These are phyloP conservation scores for Geranomyces variabilis DNA, from an alignment of 192 early-diverging fungal genomes.

Conservation along the genomic window DNA sequence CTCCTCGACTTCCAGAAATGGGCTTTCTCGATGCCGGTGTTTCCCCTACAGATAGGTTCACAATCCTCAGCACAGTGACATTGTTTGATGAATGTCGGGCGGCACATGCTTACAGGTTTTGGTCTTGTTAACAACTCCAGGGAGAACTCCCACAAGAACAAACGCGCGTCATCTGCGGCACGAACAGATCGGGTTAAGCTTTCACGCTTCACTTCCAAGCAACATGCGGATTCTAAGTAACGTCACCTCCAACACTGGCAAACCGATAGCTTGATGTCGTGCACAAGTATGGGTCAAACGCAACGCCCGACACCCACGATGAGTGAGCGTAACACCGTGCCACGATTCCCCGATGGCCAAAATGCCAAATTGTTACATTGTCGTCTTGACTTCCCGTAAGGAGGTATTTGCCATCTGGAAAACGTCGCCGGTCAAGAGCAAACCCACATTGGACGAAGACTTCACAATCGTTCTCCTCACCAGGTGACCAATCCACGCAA, in stretches of 20 bases:
- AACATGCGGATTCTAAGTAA: background rate
- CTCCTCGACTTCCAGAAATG: slow-evolving; percentile 22
- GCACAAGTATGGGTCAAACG: slow-evolving; percentile 83
- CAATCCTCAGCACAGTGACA: background rate
- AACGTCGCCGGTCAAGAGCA: slow-evolving; percentile 63
- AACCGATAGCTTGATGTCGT: slow-evolving; percentile 82
- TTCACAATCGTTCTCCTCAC: background rate
- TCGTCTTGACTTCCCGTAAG: slow-evolving; percentile 98
- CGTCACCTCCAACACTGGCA: slow-evolving; percentile 77
- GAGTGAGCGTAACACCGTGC: slow-evolving; percentile 90
- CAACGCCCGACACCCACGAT: slow-evolving; percentile 78
- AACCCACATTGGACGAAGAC: slow-evolving; percentile 67
- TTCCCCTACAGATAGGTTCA: slow-evolving; percentile 7
- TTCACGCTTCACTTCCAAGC: background rate
- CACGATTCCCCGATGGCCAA: slow-evolving; percentile 75
- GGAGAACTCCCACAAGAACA: slow-evolving; percentile 95
- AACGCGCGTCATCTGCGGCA: slow-evolving; percentile 81
- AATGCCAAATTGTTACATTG: slow-evolving; percentile 85
- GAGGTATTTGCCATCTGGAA: too few species aligned
- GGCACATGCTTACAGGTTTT: slow-evolving; percentile 42
- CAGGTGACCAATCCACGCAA: slow-evolving; percentile 86
- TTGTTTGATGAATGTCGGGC: background rate
- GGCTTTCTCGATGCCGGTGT: slow-evolving; percentile 24
- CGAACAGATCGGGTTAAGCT: background rate
- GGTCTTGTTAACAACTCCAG: slow-evolving; percentile 75